Conservation (phyloP, 2,329 filamentous ascomycete genomes). For the Xylogone sp. region DNA sequence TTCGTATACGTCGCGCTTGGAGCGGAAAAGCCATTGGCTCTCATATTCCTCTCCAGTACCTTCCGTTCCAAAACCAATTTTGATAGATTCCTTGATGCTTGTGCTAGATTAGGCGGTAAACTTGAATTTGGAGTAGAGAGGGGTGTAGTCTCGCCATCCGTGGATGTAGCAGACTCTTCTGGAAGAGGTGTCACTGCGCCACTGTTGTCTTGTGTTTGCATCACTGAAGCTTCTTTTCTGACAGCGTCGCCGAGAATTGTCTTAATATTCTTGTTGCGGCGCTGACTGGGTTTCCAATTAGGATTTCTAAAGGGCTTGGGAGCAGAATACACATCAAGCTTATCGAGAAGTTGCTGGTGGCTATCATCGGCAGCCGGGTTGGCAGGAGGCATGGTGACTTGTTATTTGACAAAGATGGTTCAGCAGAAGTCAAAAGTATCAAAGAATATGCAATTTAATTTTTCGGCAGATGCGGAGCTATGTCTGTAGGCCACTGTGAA, state of each 20-base stretch:
- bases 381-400: constrained; percentile 21
- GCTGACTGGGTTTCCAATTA: constrained; percentile 86
- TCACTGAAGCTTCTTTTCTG: constrained; percentile 82
- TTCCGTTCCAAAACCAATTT: constrained; percentile 88
- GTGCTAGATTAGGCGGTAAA: constrained; percentile 71
- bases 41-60: constrained; percentile 71
- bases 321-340: constrained; percentile 84
- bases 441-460: no score
- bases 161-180: constrained; percentile 52
- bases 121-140: constrained; percentile 30
- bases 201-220: constrained; percentile 78
- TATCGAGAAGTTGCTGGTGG: constrained; percentile 82
- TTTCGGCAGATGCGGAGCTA: no score
- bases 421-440: no score
- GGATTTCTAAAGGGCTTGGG: constrained; percentile 88
- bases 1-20: constrained; percentile 88
- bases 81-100: constrained; percentile 81
- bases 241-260: constrained; percentile 88
- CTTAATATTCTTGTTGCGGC: constrained; percentile 98
- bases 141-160: constrained; percentile 40
- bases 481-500: no score
- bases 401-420: background rate
- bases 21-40: constrained; percentile 36
- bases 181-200: constrained; percentile 66
- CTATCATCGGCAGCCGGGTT: constrained; percentile 56